Base-by-base conservation (phyloP, 2,329 filamentous ascomycete genomes). In the Sporothrix sp. region DNA sequence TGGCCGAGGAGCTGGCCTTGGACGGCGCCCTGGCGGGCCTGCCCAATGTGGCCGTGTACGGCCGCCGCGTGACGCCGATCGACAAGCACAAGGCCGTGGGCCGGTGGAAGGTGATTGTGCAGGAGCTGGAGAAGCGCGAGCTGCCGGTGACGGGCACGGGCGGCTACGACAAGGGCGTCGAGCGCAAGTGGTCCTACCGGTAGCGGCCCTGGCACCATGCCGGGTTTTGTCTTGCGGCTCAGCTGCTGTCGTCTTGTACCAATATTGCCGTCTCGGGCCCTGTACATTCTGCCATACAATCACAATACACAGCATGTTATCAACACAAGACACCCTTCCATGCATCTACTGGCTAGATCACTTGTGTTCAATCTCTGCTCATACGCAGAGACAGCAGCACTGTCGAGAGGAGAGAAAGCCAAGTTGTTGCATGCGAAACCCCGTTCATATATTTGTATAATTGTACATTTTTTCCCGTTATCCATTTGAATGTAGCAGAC, bases 11-110 rank as follows among this genome's bases (percentile, higher is more conserved):
- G 42, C 71, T 91, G 38, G 62, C 68, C 57, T 56, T 62, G 46
- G 68, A 61, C 43, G 65, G 71, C 38, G 62, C 72, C 16, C 68
- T 87, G 28, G 59, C 68, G 16, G 58, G 65, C 1, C 68, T 86
- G 47, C 70, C 78, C 54, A 96, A 96, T 62, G 82, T 96, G 38
- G 75, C 74, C 58, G 69, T 95, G 20, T 76, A 78, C 58, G 64
- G 67, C 23, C 75, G 75, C 57, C 81, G 82, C 59, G 71, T 87
- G 53, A 89, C 81, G 7, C 76, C 80, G 9, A 79, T 85, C 30
- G 78, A 91, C 64, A 81, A 79, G 64, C 85, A 91, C 66, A 79
- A 76, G 59, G 73, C 60, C 59, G 60, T 64, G 25, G 65, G 65
- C 28, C 61, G 65, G 48, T 68, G 65, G 65, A 68, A 68, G 64